Evolutionary conservation across 192 early-diverging fungal species (phyloP).

Genomic region (Umbelopsis sp.): DNA sequence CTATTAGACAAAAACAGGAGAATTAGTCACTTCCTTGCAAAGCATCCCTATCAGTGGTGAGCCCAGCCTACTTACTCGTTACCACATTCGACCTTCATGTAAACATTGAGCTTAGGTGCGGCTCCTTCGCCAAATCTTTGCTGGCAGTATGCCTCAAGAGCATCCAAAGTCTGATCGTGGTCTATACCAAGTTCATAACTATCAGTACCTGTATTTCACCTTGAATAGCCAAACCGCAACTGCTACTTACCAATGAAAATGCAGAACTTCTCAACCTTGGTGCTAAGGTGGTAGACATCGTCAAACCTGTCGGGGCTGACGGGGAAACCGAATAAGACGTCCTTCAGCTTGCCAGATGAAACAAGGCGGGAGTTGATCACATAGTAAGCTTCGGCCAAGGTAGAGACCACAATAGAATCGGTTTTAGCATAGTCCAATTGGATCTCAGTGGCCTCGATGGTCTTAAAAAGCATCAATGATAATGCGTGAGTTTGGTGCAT

Average conservation of each 20-base stretch:
- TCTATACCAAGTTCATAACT: constrained; percentile 1
- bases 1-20: background rate
- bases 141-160: constrained; percentile 26
- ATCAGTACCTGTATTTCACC: background rate
- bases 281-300: constrained; percentile 22
- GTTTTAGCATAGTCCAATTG: constrained; percentile 22
- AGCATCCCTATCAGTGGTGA: background rate
- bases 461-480: constrained; percentile 7
- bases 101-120: constrained; percentile 18
- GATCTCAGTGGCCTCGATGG: constrained; percentile 34
- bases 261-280: constrained; percentile 25
- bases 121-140: background rate
- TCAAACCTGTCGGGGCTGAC: constrained; percentile 34
- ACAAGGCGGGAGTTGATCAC: constrained; percentile 31
- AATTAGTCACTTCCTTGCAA: background rate
- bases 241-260: constrained; percentile 31
- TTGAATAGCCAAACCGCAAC: background rate
- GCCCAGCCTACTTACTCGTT: constrained; percentile 18
- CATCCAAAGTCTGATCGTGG: constrained; percentile 28
- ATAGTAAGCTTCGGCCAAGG: constrained; percentile 36
- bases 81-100: constrained; percentile 39
- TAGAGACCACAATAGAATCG: constrained; percentile 36
- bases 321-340: constrained; percentile 33
- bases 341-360: constrained; percentile 23
- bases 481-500: background rate